phyloP scores from a whole-genome alignment of 225 moss, liverwort and hornwort genomes.

The Thuidium tamariscinum region DNA sequence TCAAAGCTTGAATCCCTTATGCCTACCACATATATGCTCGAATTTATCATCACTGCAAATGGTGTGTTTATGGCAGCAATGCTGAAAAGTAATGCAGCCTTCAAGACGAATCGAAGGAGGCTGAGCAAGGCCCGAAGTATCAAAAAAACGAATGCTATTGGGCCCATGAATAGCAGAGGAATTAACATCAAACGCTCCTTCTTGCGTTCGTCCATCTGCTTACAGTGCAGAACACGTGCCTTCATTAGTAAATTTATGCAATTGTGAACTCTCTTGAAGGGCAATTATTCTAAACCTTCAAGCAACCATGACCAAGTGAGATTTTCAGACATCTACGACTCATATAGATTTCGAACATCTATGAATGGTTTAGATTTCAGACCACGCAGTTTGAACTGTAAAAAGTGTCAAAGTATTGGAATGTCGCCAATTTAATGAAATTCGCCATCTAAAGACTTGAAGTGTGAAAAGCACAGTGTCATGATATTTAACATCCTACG shows the following conservation, averaged over 20 bases:
- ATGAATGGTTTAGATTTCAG: not conserved
- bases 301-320: not conserved
- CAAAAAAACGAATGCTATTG: not conserved
- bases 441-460: too few relatives aligned
- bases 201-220: not conserved
- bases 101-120: not conserved
- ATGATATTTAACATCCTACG: too few relatives aligned
- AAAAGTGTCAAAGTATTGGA: too few relatives aligned
- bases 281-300: not conserved
- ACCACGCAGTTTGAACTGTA: too few relatives aligned
- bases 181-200: too few relatives aligned
- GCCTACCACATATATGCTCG: too few relatives aligned
- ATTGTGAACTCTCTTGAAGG: not conserved
- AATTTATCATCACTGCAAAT: too few relatives aligned
- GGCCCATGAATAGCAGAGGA: too few relatives aligned
- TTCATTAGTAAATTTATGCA: not conserved
- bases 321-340: not conserved
- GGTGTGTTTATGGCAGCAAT: not conserved
- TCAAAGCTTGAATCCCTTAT: rapidly evolving
- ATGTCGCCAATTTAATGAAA: too few relatives aligned
- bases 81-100: not conserved
- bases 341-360: too few relatives aligned
- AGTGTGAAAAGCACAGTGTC: too few relatives aligned
- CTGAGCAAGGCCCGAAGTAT: too few relatives aligned
- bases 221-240: not conserved